A percentile compares a stretch with the other conserved stretches of the same genome.
These are phyloP conservation scores for Boletales sp. DNA, from an alignment of 768 basidiomycete species.

Conservation along the genomic window DNA sequence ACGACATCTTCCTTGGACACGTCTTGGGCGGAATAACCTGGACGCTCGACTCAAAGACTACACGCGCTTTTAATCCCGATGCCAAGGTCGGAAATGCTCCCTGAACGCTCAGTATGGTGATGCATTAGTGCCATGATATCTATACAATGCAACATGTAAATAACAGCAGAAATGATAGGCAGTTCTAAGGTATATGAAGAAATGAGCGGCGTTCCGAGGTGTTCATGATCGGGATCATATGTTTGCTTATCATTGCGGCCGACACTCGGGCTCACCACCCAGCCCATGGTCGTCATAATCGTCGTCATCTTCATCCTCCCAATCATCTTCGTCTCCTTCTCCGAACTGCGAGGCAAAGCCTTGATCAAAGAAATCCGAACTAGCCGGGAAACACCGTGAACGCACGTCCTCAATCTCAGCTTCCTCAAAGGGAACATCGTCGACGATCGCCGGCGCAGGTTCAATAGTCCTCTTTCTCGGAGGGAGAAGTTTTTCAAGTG, in stretches of 20 bases:
- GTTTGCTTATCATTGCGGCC: slow-evolving; percentile 45
- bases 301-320: slow-evolving; percentile 70
- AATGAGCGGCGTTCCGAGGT: slow-evolving; percentile 9
- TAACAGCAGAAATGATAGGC: slow-evolving; percentile 15
- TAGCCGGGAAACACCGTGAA: slow-evolving; percentile 72
- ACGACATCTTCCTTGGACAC: slow-evolving; percentile 67
- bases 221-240: slow-evolving; percentile 4
- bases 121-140: slow-evolving; percentile 21
- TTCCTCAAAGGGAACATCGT: slow-evolving; percentile 69
- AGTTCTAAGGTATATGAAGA: slow-evolving; percentile 13
- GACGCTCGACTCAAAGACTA: slow-evolving; percentile 68
- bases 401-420: slow-evolving; percentile 81
- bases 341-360: slow-evolving; percentile 69
- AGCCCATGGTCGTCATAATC: slow-evolving; percentile 41
- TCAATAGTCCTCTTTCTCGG: slow-evolving; percentile 73
- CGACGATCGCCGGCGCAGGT: slow-evolving; percentile 67
- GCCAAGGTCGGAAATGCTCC: slow-evolving; percentile 55
- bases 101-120: slow-evolving; percentile 3
- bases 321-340: slow-evolving; percentile 63
- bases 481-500: slow-evolving; percentile 63
- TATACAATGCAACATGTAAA: slow-evolving; percentile 30
- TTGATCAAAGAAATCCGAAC: slow-evolving; percentile 73
- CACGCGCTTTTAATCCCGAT: slow-evolving; percentile 56
- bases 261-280: slow-evolving; percentile 55
- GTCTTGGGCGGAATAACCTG: slow-evolving; percentile 74